Evolutionary conservation across 352 stramenopile genomes (phyloP).

Genomic region (Phytophthora pluvialis): DNA sequence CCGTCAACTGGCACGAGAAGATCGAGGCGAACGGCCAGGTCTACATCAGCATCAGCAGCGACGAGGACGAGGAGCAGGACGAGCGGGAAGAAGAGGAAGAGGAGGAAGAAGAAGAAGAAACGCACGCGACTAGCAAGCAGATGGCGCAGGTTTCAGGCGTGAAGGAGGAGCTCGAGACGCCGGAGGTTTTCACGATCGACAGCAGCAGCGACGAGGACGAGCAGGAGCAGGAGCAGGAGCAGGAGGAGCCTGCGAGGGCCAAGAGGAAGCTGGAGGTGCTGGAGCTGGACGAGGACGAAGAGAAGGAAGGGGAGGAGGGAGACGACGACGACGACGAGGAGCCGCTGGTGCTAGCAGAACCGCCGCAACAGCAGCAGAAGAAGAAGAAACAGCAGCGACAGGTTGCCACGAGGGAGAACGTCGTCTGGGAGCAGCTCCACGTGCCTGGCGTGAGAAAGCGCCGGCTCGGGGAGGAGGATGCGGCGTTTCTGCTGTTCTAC

Average conservation of each 20-base stretch:
- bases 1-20: slow-evolving; percentile 74
- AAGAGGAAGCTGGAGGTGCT: slow-evolving; percentile 37
- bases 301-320: neutral
- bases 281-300: slow-evolving; percentile 15
- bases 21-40: slow-evolving; percentile 57
- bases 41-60: slow-evolving; percentile 64
- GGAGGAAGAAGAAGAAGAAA: slow-evolving; percentile 16
- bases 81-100: slow-evolving; percentile 7
- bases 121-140: neutral
- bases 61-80: slow-evolving; percentile 27
- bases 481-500: slow-evolving; percentile 75
- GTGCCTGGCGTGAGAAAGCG: slow-evolving; percentile 31
- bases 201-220: slow-evolving; percentile 38
- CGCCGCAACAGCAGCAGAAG: slow-evolving; percentile 20
- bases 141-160: neutral
- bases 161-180: slow-evolving; percentile 16
- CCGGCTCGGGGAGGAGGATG: slow-evolving; percentile 66
- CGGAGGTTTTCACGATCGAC: slow-evolving; percentile 44
- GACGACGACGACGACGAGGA: slow-evolving; percentile 36
- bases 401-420: slow-evolving; percentile 10
- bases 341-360: neutral
- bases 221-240: slow-evolving; percentile 27
- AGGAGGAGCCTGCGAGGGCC: slow-evolving; percentile 27
- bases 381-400: slow-evolving; percentile 23
- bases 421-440: slow-evolving; percentile 20